phyloP scores from a whole-genome alignment of 345 rosid species.

The Tarenaya hassleriana region DNA sequence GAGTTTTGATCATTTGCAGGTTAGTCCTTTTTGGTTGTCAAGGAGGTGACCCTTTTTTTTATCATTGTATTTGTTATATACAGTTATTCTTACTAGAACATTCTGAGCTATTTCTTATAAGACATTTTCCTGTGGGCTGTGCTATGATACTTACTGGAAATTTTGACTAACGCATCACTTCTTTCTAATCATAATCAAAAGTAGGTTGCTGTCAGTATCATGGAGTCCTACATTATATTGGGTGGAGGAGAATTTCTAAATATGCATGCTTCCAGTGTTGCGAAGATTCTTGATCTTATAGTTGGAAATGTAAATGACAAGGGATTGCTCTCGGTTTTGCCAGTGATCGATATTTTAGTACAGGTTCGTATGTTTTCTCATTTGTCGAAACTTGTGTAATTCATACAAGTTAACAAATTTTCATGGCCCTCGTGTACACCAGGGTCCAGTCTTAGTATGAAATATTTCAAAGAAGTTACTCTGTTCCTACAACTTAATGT shows the following conservation, averaged over 20 bases:
- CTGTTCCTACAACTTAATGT: neutral
- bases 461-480: too few relatives aligned
- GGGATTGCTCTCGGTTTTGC: slow-evolving; percentile 75
- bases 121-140: slow-evolving; percentile 7
- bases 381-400: slow-evolving; percentile 10
- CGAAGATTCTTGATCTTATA: slow-evolving; percentile 83
- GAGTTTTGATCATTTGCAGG: slow-evolving; percentile 95
- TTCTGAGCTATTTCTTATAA: slow-evolving; percentile 6
- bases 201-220: slow-evolving; percentile 80
- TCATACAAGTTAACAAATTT: neutral
- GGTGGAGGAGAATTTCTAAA: slow-evolving; percentile 80
- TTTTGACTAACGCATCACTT: slow-evolving; percentile 5
- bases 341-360: slow-evolving; percentile 77
- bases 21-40: slow-evolving; percentile 24
- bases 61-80: neutral
- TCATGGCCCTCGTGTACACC: neutral
- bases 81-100: slow-evolving; percentile 5
- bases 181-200: slow-evolving; percentile 12
- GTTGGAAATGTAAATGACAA: slow-evolving; percentile 88
- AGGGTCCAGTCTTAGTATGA: too few relatives aligned
- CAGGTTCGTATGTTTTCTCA: slow-evolving; percentile 50
- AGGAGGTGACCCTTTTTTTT: slow-evolving; percentile 11
- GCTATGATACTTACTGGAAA: neutral
- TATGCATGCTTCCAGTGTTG: slow-evolving; percentile 73
- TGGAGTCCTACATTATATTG: slow-evolving; percentile 75